phyloP scores from a whole-genome alignment of 2,329 filamentous ascomycete genomes.

The Canariomyces notabilis region DNA sequence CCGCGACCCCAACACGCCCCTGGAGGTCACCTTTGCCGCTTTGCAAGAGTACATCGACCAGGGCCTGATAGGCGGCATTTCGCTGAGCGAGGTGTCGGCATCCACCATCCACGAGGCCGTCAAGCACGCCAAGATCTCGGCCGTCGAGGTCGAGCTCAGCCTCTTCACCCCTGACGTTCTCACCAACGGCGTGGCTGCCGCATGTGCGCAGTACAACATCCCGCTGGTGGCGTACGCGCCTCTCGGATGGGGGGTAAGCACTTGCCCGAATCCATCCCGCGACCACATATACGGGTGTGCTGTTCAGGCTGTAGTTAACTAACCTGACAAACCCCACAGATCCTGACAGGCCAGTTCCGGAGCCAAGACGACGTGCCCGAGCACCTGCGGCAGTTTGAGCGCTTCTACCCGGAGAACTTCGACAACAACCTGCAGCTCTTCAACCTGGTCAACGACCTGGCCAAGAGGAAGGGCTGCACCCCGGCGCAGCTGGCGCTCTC shows the following conservation, averaged over 20 bases:
- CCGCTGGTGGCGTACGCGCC: constrained; percentile 56
- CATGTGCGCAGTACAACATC: constrained; percentile 48
- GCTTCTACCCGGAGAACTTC: constrained; percentile 59
- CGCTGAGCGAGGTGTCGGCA: constrained; percentile 48
- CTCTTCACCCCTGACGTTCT: constrained; percentile 44
- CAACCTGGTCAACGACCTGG: constrained; percentile 51
- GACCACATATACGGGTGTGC: too few relatives aligned
- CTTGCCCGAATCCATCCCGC: constrained; percentile 19
- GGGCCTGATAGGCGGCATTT: constrained; percentile 47
- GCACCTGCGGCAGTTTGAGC: constrained; percentile 43
- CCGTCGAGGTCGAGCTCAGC: constrained; percentile 52
- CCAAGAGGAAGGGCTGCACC: constrained; percentile 54
- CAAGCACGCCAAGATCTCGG: constrained; percentile 39
- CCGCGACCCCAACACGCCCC: constrained; percentile 45
- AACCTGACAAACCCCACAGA: background rate
- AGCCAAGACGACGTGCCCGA: constrained; percentile 48
- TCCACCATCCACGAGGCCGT: constrained; percentile 45
- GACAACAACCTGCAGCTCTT: constrained; percentile 59
- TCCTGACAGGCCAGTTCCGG: constrained; percentile 45
- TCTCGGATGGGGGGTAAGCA: constrained; percentile 49
- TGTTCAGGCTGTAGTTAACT: background rate
- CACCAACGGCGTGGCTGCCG: constrained; percentile 45
- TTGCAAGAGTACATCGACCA: constrained; percentile 47
- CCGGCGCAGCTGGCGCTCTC: constrained; percentile 59
- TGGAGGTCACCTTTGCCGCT: constrained; percentile 39